phyloP scores from a whole-genome alignment of 805 yeast genomes.

The Wickerhamiella musiphila region DNA sequence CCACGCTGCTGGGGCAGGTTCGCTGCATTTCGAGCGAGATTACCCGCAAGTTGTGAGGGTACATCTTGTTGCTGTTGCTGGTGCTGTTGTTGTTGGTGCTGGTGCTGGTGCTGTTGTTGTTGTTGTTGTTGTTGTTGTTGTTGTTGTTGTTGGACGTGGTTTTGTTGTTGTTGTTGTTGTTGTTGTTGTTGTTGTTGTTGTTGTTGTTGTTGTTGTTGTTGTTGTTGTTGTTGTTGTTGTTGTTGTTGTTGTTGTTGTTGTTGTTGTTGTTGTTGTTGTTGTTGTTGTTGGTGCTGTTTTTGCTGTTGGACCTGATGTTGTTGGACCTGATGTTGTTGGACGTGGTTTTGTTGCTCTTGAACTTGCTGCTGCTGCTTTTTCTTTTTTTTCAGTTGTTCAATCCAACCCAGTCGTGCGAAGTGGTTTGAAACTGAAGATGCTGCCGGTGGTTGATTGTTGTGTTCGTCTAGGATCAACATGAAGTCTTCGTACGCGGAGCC shows the following conservation, averaged over 20 bases:
- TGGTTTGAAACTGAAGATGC: slow-evolving; percentile 32
- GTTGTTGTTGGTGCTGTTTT: slow-evolving; percentile 16
- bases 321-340: background rate
- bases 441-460: slow-evolving; percentile 24
- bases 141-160: slow-evolving; percentile 13
- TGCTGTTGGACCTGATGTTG: slow-evolving; percentile 9
- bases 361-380: slow-evolving; percentile 26
- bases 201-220: slow-evolving; percentile 11
- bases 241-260: slow-evolving; percentile 13
- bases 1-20: slow-evolving; percentile 13
- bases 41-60: no score
- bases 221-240: slow-evolving; percentile 7
- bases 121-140: slow-evolving; percentile 9
- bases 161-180: slow-evolving; percentile 10
- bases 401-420: slow-evolving; percentile 72
- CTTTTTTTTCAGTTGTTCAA: slow-evolving; percentile 69
- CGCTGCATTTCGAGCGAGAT: no score
- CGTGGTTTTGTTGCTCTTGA: background rate
- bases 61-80: no score
- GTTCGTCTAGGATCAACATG: slow-evolving; percentile 54
- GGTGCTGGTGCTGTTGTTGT: slow-evolving; percentile 4
- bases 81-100: no score
- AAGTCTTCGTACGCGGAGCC: slow-evolving; percentile 77
- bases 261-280: slow-evolving; percentile 17
- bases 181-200: slow-evolving; percentile 3